A percentile compares a stretch with the other conserved stretches of the same genome.
Conservation (phyloP, 1,284 basidiomycete species). For the Puccinia triticina region DNA sequence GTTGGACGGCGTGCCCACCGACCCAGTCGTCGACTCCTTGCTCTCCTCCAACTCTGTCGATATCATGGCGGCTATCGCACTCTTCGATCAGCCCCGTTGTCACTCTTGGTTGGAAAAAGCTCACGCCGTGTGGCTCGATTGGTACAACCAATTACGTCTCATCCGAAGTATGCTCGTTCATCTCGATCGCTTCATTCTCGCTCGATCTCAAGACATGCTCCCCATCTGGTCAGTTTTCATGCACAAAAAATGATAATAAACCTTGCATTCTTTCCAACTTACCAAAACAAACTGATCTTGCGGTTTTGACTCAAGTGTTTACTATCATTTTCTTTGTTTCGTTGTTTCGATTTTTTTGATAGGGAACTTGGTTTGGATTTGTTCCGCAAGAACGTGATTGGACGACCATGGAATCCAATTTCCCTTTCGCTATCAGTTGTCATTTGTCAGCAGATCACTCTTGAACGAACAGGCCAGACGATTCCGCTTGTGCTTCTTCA, state of each 20-base stretch:
- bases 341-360: not conserved
- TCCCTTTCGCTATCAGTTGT: constrained; percentile 34
- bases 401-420: constrained; percentile 21
- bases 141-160: constrained; percentile 24
- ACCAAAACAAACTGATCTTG: not conserved
- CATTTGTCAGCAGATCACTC: constrained; percentile 23
- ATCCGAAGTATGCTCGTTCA: constrained; percentile 33
- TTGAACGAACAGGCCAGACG: constrained; percentile 24
- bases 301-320: not conserved
- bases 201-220: not conserved
- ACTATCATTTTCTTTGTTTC: not conserved
- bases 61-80: not conserved
- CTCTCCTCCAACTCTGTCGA: constrained; percentile 5
- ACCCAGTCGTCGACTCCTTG: constrained; percentile 15
- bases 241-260: not conserved
- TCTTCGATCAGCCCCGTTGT: constrained; percentile 12
- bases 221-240: constrained; percentile 27
- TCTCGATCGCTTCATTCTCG: constrained; percentile 40
- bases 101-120: constrained; percentile 26
- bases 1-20: constrained; percentile 8
- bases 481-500: constrained; percentile 6
- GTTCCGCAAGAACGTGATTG: constrained; percentile 33
- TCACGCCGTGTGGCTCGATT: not conserved
- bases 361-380: constrained; percentile 40
- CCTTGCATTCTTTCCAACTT: not conserved